A percentile compares a stretch with the other conserved stretches of the same genome.
These are phyloP conservation scores for Lasiodiplodia theobromae DNA, from an alignment of 2,329 filamentous ascomycete genomes.

Conservation along the genomic window DNA sequence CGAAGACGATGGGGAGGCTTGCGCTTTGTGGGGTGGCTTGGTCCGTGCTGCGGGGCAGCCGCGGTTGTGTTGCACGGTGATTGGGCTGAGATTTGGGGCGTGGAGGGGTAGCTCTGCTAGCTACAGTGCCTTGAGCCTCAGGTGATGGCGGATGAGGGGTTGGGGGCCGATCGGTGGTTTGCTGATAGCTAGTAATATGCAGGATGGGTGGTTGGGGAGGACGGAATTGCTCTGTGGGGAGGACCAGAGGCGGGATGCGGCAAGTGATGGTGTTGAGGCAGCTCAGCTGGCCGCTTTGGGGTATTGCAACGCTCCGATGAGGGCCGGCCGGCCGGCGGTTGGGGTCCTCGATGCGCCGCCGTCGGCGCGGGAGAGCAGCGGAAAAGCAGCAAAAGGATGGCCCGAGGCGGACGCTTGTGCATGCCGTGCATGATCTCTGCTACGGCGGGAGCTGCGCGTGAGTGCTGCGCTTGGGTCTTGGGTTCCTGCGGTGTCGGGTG, in stretches of 20 bases:
- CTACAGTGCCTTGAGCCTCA: not conserved
- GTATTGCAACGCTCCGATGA: not conserved
- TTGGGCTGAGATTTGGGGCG: not conserved
- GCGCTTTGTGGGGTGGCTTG: not conserved
- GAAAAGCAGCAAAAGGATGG: not conserved
- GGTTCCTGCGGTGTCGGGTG: slow-evolving; percentile 10
- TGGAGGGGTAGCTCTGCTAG: not conserved
- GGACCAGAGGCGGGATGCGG: not conserved
- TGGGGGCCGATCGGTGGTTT: not conserved
- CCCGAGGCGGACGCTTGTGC: slow-evolving; percentile 14
- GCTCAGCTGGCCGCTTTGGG: slow-evolving; percentile 19
- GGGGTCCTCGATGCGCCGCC: not conserved
- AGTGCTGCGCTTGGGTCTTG: slow-evolving; percentile 4
- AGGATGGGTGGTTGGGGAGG: not conserved
- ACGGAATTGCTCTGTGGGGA: not conserved
- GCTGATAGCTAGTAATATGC: not conserved
- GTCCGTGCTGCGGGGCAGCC: not conserved
- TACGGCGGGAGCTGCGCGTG: slow-evolving; percentile 3
- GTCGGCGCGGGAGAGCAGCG: not conserved
- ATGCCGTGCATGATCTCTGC: slow-evolving; percentile 22
- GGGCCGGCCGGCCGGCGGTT: not conserved
- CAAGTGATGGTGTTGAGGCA: slow-evolving; percentile 20
- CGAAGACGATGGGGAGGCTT: not conserved
- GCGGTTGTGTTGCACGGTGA: not conserved
- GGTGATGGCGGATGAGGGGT: not conserved